Percentiles rank a stretch among this genome's conserved stretches.
These are phyloP conservation scores for Colletotrichum sp. DNA, from an alignment of 2,329 filamentous ascomycete species.

Conservation along the genomic window DNA sequence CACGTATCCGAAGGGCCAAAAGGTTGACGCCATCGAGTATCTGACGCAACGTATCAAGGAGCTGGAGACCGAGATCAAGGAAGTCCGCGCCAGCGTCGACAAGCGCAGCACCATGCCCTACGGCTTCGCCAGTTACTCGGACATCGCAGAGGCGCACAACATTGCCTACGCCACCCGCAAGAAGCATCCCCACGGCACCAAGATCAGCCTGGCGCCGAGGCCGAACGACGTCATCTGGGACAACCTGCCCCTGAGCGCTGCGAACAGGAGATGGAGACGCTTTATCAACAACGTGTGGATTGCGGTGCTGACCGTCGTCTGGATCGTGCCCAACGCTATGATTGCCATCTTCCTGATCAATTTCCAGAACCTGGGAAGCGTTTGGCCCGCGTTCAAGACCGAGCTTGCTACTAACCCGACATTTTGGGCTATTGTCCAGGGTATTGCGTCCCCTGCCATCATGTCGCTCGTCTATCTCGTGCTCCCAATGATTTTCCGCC, in stretches of 20 bases:
- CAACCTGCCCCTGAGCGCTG: slow-evolving; percentile 77
- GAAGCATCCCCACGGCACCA: slow-evolving; percentile 80
- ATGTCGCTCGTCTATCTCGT: slow-evolving; percentile 87
- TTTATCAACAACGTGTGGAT: slow-evolving; percentile 88
- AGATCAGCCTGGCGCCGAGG: slow-evolving; percentile 78
- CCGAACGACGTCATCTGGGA: slow-evolving; percentile 97
- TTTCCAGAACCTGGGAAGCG: slow-evolving; percentile 75
- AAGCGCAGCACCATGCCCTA: slow-evolving; percentile 88
- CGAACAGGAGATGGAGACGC: slow-evolving; percentile 72
- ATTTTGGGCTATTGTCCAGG: slow-evolving; percentile 88
- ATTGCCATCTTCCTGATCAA: slow-evolving; percentile 95
- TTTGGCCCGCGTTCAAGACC: slow-evolving; percentile 78
- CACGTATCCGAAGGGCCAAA: slow-evolving; percentile 69
- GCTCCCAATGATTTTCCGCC: slow-evolving; percentile 89
- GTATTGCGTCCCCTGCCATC: slow-evolving; percentile 86
- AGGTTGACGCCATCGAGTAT: slow-evolving; percentile 94
- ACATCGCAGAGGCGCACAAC: slow-evolving; percentile 84
- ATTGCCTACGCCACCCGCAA: slow-evolving; percentile 83
- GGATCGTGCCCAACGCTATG: slow-evolving; percentile 90
- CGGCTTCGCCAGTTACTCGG: slow-evolving; percentile 92
- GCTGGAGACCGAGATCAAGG: slow-evolving; percentile 83
- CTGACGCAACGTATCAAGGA: slow-evolving; percentile 82
- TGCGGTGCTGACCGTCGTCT: slow-evolving; percentile 76
- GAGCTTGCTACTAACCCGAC: slow-evolving; percentile 66
- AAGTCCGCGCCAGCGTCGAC: slow-evolving; percentile 81